A percentile compares a stretch with the other conserved stretches of the same genome.
These are phyloP conservation scores for Calonectria pauciramosa DNA, from an alignment of 2,329 filamentous ascomycete species.

Conservation along the genomic window DNA sequence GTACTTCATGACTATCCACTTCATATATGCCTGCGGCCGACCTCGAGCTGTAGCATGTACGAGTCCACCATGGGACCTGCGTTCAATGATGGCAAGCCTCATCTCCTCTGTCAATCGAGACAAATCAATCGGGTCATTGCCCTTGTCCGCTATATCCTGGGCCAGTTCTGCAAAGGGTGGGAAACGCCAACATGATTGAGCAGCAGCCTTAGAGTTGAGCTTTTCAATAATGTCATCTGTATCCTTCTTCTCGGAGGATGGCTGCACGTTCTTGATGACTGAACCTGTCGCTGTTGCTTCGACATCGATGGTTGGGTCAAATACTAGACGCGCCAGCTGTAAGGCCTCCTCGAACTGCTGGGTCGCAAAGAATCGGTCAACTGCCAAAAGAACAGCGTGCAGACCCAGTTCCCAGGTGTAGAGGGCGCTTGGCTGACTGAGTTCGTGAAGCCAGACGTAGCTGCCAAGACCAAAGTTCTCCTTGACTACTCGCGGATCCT, in stretches of 20 bases:
- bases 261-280: neutral
- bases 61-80: neutral
- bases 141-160: neutral
- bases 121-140: neutral
- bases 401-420: neutral
- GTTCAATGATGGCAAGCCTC: neutral
- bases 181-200: neutral
- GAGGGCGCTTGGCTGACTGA: neutral
- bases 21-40: constrained; percentile 11
- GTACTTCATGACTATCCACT: constrained; percentile 14
- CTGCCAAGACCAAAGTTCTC: neutral
- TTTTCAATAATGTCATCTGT: neutral
- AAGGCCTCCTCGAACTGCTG: neutral
- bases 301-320: neutral
- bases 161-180: neutral
- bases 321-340: neutral
- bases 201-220: neutral
- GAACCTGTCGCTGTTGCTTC: neutral
- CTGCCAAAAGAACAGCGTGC: neutral
- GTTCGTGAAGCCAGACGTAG: neutral
- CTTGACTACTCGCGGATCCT: neutral
- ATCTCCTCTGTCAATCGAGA: neutral
- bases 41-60: neutral
- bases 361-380: neutral
- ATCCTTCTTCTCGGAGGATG: neutral